A percentile compares a stretch with the other conserved stretches of the same genome.
Conservation (phyloP, 1,284 basidiomycete species). For the Ustanciosporium gigantosporum region DNA sequence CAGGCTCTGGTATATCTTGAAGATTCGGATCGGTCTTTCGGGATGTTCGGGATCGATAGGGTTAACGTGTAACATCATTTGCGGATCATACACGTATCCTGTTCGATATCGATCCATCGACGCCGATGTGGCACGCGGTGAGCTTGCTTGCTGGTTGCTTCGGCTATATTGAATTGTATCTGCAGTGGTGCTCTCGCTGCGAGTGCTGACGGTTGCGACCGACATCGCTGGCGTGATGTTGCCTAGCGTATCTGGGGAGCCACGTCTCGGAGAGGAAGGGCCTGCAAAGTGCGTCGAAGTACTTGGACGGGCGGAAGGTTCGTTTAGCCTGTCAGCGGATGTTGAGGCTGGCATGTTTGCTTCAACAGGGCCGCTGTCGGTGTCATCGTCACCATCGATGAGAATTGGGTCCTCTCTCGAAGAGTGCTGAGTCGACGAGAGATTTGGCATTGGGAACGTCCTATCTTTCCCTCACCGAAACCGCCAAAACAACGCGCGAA, state of each 20-base stretch:
- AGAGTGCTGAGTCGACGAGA: too few species aligned
- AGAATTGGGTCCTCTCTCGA: too few species aligned
- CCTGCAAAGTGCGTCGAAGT: too few species aligned
- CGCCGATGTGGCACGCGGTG: background rate
- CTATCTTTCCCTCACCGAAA: too few species aligned
- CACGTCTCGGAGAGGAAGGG: background rate
- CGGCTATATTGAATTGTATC: background rate
- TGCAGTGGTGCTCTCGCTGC: constrained; percentile 4
- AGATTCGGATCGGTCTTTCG: constrained; percentile 84
- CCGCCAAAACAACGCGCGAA: too few species aligned
- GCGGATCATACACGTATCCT: constrained; percentile 82
- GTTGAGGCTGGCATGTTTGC: too few species aligned
- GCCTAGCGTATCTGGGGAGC: constrained; percentile 4
- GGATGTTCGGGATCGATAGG: constrained; percentile 71
- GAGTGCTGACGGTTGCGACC: too few species aligned
- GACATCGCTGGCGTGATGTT: constrained; percentile 29
- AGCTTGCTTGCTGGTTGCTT: background rate
- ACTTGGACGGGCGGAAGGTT: too few species aligned
- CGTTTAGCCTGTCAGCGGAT: too few species aligned
- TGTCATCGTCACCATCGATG: too few species aligned
- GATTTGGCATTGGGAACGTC: too few species aligned
- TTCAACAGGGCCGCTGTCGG: too few species aligned
- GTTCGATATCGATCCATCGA: constrained; percentile 35
- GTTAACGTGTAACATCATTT: constrained; percentile 79
- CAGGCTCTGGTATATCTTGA: constrained; percentile 69